Evolutionary conservation across 83 land plant genomes (phyloP).

Genomic region (Larix sibirica): DNA sequence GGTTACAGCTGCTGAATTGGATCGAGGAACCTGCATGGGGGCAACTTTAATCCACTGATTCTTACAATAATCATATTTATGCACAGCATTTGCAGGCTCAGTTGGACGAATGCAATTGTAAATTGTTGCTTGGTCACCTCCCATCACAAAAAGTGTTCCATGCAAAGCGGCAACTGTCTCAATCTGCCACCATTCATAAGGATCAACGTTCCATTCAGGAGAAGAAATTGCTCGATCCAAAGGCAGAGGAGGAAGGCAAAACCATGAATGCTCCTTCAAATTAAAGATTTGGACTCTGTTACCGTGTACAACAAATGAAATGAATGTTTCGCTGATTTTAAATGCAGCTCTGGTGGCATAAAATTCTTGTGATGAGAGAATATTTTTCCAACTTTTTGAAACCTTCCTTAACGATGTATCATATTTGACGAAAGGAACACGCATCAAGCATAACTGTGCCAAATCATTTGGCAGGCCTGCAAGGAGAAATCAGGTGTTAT

Average conservation of each 20-base stretch:
- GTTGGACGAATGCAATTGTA: conserved; percentile 11
- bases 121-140: conserved; percentile 23
- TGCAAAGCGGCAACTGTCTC: conserved; percentile 32
- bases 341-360: conserved; percentile 17
- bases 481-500: conserved; percentile 9
- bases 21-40: conserved; percentile 29
- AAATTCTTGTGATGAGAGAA: conserved; percentile 28
- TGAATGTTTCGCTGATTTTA: conserved; percentile 18
- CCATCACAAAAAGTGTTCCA: conserved; percentile 31
- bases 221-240: conserved; percentile 12
- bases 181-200: conserved; percentile 41
- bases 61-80: conserved; percentile 26
- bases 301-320: conserved; percentile 34
- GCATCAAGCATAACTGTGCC: conserved; percentile 35
- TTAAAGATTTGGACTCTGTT: conserved; percentile 30
- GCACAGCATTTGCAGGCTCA: conserved; percentile 23
- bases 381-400: conserved; percentile 19
- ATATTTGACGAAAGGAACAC: conserved; percentile 29
- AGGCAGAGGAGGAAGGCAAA: conserved; percentile 38
- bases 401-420: conserved; percentile 17
- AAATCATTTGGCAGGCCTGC: conserved; percentile 34
- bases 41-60: conserved; percentile 23
- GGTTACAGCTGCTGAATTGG: conserved; percentile 31
- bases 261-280: conserved; percentile 12
- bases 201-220: conserved; percentile 25